These are phyloP conservation scores for Termitomyces sp. DNA, from an alignment of 768 basidiomycete genomes.

Conservation along the genomic window DNA sequence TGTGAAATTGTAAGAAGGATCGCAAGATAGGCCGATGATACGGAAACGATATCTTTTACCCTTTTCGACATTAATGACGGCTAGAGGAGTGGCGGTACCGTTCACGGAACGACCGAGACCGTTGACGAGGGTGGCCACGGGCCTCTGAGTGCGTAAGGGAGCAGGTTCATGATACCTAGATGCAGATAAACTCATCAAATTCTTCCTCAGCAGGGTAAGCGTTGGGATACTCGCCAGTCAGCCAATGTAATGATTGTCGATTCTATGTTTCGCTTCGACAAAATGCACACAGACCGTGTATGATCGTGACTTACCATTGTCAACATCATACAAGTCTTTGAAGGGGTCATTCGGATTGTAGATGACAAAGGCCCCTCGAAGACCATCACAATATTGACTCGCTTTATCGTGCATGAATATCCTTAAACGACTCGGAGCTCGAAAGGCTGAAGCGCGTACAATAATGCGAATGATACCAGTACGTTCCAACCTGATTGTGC, in stretches of 20 bases:
- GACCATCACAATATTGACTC: slow-evolving; percentile 4
- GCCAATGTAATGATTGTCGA: slow-evolving; percentile 5
- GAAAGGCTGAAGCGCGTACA: neutral
- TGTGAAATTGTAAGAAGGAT: slow-evolving; percentile 3
- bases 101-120: slow-evolving; percentile 4
- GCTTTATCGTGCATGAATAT: neutral
- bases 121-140: slow-evolving; percentile 1
- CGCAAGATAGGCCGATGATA: slow-evolving; percentile 4
- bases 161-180: slow-evolving; percentile 7
- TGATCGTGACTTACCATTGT: neutral
- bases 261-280: neutral
- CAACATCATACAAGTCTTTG: neutral
- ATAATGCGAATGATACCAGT: slow-evolving; percentile 7
- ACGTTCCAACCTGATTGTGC: slow-evolving; percentile 1
- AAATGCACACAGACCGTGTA: neutral
- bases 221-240: neutral
- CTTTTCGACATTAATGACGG: slow-evolving; percentile 4
- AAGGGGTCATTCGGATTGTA: slow-evolving; percentile 3
- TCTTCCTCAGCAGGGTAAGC: no score
- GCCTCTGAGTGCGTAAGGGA: neutral
- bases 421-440: neutral
- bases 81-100: neutral
- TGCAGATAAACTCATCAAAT: neutral
- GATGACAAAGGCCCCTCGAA: slow-evolving; percentile 5
- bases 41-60: slow-evolving; percentile 6